Evolutionary conservation across 2,329 filamentous ascomycete genomes (phyloP).

Genomic region (Clathrospora elynae): DNA sequence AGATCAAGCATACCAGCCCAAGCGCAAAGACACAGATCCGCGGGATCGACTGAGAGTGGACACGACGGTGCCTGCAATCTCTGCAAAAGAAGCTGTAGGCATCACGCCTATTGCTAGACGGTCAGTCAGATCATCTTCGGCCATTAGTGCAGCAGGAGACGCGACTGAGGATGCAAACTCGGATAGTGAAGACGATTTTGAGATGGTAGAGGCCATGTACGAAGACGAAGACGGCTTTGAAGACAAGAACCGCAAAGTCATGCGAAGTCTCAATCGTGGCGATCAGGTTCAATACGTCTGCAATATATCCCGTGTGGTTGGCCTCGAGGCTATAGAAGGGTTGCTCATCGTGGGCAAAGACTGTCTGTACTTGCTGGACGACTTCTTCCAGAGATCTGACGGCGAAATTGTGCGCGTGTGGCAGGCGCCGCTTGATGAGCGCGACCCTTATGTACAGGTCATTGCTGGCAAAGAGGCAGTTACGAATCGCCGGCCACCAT

Average conservation of each 20-base stretch:
- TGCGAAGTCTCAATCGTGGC: constrained; percentile 87
- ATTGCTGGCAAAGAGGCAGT: constrained; percentile 77
- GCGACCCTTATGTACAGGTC: constrained; percentile 93
- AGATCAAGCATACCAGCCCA: constrained; percentile 80
- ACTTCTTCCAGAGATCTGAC: constrained; percentile 92
- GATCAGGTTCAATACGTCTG: constrained; percentile 93
- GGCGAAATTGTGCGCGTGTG: constrained; percentile 97
- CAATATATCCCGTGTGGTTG: constrained; percentile 93
- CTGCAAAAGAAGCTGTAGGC: constrained; percentile 36
- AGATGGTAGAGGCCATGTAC: constrained; percentile 91
- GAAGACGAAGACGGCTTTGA: constrained; percentile 85
- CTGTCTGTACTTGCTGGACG: constrained; percentile 91
- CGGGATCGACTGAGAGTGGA: constrained; percentile 55
- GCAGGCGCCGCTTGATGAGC: constrained; percentile 89
- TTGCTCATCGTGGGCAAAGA: constrained; percentile 92
- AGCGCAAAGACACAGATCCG: constrained; percentile 69
- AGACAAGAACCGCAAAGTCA: constrained; percentile 97
- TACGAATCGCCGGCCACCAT: constrained; percentile 50
- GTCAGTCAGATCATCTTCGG: constrained; percentile 29
- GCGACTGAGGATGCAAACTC: constrained; percentile 51
- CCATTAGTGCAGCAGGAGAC: constrained; percentile 27
- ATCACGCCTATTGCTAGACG: constrained; percentile 35
- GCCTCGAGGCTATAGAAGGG: constrained; percentile 90
- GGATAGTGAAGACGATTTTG: constrained; percentile 83
- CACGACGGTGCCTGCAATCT: constrained; percentile 47